Percentiles rank a stretch among this genome's conserved stretches.
Conservation (phyloP, 2,329 filamentous ascomycete species). For the Colletotrichum sp. region DNA sequence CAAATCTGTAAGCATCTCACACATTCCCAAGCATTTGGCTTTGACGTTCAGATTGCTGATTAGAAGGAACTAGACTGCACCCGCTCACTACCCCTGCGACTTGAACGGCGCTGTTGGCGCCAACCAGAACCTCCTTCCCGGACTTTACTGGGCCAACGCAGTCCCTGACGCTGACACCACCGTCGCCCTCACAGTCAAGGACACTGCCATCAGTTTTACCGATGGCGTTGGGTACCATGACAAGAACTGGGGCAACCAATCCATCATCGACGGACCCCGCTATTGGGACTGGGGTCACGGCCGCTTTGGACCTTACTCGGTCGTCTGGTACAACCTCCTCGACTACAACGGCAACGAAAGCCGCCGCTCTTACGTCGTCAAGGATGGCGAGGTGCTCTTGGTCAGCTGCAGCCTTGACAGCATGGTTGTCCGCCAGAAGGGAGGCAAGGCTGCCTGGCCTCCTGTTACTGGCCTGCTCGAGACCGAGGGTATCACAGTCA, state of each 20-base stretch:
- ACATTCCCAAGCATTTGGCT: not conserved
- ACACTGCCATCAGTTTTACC: not conserved
- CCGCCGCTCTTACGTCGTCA: conserved; percentile 29
- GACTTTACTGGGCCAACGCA: not conserved
- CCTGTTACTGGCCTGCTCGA: not conserved
- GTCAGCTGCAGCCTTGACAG: conserved; percentile 25
- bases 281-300: conserved; percentile 51
- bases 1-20: not conserved
- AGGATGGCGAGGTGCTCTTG: conserved; percentile 28
- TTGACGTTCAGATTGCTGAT: accelerated
- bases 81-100: not conserved
- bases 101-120: not conserved
- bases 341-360: conserved; percentile 27
- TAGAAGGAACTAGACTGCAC: not conserved
- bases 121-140: not conserved
- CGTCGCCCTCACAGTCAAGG: not conserved
- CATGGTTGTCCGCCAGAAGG: conserved; percentile 23
- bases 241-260: conserved; percentile 48
- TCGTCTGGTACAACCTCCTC: conserved; percentile 47
- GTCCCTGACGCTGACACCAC: not conserved
- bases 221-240: conserved; percentile 47
- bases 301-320: conserved; percentile 41
- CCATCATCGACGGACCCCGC: not conserved
- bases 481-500: not conserved
- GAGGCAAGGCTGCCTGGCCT: conserved; percentile 18